Evolutionary conservation across 805 yeast genomes (phyloP).

Genomic region (Pichia phayaonensis): DNA sequence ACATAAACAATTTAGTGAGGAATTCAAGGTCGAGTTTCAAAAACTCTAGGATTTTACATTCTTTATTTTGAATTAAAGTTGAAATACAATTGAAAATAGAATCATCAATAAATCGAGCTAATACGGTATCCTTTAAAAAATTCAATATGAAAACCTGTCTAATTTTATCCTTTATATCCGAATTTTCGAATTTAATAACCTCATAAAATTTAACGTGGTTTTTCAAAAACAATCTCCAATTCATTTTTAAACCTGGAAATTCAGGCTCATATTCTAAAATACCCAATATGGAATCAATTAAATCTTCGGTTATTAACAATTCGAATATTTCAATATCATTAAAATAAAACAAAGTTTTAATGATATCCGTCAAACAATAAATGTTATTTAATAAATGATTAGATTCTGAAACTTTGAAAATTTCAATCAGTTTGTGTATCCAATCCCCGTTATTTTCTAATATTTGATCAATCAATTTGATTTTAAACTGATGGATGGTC

Average conservation of each 20-base stretch:
- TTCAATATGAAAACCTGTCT: conserved; percentile 71
- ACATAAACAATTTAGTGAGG: conserved; percentile 47
- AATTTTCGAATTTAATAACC: conserved; percentile 55
- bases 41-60: conserved; percentile 55
- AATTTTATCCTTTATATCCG: conserved; percentile 45
- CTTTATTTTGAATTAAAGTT: conserved; percentile 60
- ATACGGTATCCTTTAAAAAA: conserved; percentile 77
- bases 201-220: conserved; percentile 60
- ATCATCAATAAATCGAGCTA: conserved; percentile 79
- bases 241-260: conserved; percentile 71
- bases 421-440: conserved; percentile 40
- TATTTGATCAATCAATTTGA: conserved; percentile 43
- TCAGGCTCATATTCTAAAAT: conserved; percentile 88
- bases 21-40: conserved; percentile 46
- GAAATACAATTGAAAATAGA: conserved; percentile 59
- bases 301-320: conserved; percentile 43
- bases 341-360: conserved; percentile 63
- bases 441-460: conserved; percentile 38
- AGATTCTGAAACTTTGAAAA: conserved; percentile 52
- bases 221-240: conserved; percentile 59
- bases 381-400: conserved; percentile 45
- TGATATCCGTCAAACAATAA: conserved; percentile 61
- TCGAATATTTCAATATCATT: conserved; percentile 63
- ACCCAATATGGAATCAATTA: conserved; percentile 58
- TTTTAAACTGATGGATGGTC: conserved; percentile 28